Evolutionary conservation across 441 rosid genomes (phyloP).

Genomic region (Pelargonium cotyledonis): DNA sequence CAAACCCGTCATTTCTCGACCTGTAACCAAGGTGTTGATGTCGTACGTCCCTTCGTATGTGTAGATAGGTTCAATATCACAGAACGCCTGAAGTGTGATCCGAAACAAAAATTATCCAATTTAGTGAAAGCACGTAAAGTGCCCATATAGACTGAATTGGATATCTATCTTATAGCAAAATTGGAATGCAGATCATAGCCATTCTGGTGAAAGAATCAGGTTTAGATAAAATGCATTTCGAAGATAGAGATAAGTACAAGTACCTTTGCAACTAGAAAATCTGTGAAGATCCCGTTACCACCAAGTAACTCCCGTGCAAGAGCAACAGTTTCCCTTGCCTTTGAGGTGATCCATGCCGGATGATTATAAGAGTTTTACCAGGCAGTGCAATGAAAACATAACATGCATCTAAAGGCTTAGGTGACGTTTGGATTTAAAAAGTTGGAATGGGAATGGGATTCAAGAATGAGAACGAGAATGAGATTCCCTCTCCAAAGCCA

Average conservation of each 20-base stretch:
- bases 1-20: conserved; percentile 80
- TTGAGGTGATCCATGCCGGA: conserved; percentile 72
- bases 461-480: too few relatives aligned
- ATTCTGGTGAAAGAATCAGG: too few relatives aligned
- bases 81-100: conserved; percentile 65
- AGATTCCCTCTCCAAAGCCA: too few relatives aligned
- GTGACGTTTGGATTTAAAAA: too few relatives aligned
- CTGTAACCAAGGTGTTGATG: conserved; percentile 77
- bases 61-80: conserved; percentile 91
- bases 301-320: conserved; percentile 87
- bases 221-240: too few relatives aligned
- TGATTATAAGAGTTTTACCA: conserved; percentile 9
- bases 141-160: too few relatives aligned
- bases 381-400: neutral
- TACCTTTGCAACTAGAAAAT: conserved; percentile 95
- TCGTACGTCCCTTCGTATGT: conserved; percentile 90
- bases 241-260: conserved; percentile 10
- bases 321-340: conserved; percentile 75
- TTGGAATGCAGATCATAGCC: too few relatives aligned
- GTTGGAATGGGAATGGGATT: too few relatives aligned
- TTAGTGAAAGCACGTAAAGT: neutral
- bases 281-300: conserved; percentile 82
- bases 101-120: neutral
- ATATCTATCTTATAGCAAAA: too few relatives aligned
- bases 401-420: neutral